Evolutionary conservation across 345 rosid species (phyloP).

Genomic region (Rhodamnia rubescens): DNA sequence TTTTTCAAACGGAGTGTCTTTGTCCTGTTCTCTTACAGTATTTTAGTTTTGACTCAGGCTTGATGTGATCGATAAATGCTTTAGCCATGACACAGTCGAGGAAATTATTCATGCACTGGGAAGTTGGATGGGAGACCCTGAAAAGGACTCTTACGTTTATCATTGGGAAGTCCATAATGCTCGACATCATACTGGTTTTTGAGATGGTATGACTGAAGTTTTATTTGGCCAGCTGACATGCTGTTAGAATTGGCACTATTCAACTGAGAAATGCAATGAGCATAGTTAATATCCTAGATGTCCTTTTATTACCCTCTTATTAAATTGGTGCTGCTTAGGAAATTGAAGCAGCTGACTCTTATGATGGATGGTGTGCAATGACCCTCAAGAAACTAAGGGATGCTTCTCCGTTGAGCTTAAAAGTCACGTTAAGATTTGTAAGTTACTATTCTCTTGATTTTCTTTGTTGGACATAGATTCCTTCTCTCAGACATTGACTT

Average conservation of each 20-base stretch:
- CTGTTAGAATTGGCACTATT: not conserved
- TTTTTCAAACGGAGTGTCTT: not conserved
- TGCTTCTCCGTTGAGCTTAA: conserved; percentile 91
- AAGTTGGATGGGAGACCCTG: conserved; percentile 2
- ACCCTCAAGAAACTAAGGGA: conserved; percentile 55
- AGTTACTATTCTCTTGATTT: conserved; percentile 7
- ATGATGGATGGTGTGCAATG: conserved; percentile 51
- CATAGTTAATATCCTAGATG: not conserved
- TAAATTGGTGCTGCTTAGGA: conserved; percentile 21
- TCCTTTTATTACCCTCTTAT: not conserved
- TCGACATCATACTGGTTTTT: not conserved
- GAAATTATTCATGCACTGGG: conserved; percentile 79
- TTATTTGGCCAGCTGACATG: not conserved
- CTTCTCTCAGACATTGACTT: not conserved
- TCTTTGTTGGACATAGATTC: not conserved
- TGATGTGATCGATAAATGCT: conserved; percentile 65
- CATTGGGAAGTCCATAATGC: not conserved
- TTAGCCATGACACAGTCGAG: conserved; percentile 71
- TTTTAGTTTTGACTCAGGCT: not conserved
- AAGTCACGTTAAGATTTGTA: conserved; percentile 71
- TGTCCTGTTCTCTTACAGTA: not conserved
- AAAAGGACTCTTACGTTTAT: not conserved
- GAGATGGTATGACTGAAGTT: not conserved
- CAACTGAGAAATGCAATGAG: not conserved
- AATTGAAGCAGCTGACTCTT: conserved; percentile 36